Percentiles rank a stretch among this genome's conserved stretches.
These are phyloP conservation scores for Neofusicoccum laricinum DNA, from an alignment of 2,329 filamentous ascomycete genomes.

Conservation along the genomic window DNA sequence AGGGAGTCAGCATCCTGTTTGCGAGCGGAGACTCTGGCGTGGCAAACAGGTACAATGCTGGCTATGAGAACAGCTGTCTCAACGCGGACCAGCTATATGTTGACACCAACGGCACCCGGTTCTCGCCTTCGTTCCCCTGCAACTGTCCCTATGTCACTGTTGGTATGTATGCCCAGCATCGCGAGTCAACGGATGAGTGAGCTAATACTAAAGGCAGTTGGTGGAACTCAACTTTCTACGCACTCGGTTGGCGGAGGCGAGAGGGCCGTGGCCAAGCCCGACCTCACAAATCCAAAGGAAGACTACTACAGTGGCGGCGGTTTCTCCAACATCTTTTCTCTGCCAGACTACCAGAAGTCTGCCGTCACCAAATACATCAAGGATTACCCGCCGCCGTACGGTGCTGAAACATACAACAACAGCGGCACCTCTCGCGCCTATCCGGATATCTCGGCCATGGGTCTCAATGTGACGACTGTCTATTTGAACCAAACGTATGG, in stretches of 20 bases:
- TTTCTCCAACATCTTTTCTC: constrained; percentile 33
- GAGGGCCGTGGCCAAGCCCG: constrained; percentile 19
- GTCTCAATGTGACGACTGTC: constrained; percentile 41
- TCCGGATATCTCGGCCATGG: constrained; percentile 27
- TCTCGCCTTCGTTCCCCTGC: constrained; percentile 62
- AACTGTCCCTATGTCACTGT: constrained; percentile 66
- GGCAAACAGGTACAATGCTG: background rate
- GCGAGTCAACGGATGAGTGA: no score
- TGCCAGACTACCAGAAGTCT: constrained; percentile 34
- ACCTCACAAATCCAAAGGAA: background rate
- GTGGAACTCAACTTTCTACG: background rate
- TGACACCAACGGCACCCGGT: constrained; percentile 53
- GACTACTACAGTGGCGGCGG: constrained; percentile 35
- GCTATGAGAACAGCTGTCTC: constrained; percentile 1
- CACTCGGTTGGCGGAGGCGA: constrained; percentile 18
- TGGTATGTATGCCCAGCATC: background rate
- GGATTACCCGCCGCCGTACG: constrained; percentile 18
- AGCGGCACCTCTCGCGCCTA: constrained; percentile 26
- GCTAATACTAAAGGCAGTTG: background rate
- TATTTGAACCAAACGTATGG: constrained; percentile 21
- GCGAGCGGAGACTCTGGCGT: constrained; percentile 47
- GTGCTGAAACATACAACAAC: constrained; percentile 30
- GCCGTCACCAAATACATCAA: constrained; percentile 37
- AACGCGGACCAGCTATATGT: constrained; percentile 47
- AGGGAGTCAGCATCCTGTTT: constrained; percentile 49